Base-by-base conservation (phyloP, 2,329 filamentous ascomycete species). In the Bisporella sp. region DNA sequence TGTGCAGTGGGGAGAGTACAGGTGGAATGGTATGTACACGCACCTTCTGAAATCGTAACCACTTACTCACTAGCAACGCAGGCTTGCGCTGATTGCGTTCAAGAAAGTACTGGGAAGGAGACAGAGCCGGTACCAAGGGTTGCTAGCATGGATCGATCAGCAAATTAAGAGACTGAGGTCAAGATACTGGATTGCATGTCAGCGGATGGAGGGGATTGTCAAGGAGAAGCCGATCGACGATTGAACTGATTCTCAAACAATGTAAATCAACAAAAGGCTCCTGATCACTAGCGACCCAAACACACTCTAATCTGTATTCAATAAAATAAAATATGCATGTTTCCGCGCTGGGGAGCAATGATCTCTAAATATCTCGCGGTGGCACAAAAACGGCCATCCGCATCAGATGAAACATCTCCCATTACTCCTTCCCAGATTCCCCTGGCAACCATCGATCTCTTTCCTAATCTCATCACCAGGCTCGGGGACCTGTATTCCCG, bases 81-180 rank as follows among this genome's bases (percentile, higher is more conserved):
- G 57, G 49, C 71, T 92, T 52, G 84, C 82, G 0, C 81, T 82
- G 47, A 73, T 73, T 31, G 89, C 89, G 5, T 95, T 95, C 61
- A 66, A 72, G 43, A 70, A 74, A 47, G 82, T 93, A 31, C 73
- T 96, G 59, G 65, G 68, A 45, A 77, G 74, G 58, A 89, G 85
- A 65, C 90, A 95, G 73, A 84, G 84, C 33, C 77, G 74, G 49
- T 88, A 89, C 66, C 62, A 62, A 5, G 68, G 69, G 31, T 75
- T 91, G 11, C 67, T 96, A 51, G 66, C 64, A 32, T 96, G 89
- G 89, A 68, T 96, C 53, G 72, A 75, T 5, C 45, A 9, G n/a
- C 51, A 43, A 41, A 54, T 54, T 7, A 13, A 21, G 32, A 31
- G 21, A 21, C 21, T 21, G 21, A 29, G n/a, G 28, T 60, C 12